phyloP scores from a whole-genome alignment of 129 eudicot species.

The Rutidosis leptorrhynchoides region DNA sequence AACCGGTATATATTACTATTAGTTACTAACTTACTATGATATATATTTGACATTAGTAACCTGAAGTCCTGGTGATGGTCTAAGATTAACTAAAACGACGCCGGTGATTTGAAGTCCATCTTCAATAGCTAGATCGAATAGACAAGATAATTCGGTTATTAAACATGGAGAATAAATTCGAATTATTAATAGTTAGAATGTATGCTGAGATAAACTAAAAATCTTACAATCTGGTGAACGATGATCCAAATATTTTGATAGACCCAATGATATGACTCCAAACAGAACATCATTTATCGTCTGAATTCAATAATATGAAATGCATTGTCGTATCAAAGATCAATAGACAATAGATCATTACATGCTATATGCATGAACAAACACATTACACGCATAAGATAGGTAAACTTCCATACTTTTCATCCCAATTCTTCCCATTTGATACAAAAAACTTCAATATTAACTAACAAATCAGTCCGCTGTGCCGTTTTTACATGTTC shows the following conservation, averaged over 20 bases:
- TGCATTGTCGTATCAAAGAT: not conserved
- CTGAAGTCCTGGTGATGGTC: constrained; percentile 69
- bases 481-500: too few relatives aligned
- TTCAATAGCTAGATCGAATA: constrained; percentile 38
- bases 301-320: constrained; percentile 41
- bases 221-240: constrained; percentile 51
- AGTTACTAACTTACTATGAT: not conserved
- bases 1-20: not conserved
- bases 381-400: not conserved
- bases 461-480: too few relatives aligned
- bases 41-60: constrained; percentile 21
- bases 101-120: constrained; percentile 71
- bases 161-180: not conserved
- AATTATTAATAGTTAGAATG: not conserved
- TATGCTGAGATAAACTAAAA: not conserved
- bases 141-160: not conserved
- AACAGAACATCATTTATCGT: constrained; percentile 83
- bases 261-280: constrained; percentile 71
- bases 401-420: not conserved
- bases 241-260: constrained; percentile 61
- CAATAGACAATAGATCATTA: not conserved
- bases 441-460: too few relatives aligned
- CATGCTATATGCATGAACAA: not conserved
- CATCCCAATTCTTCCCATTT: too few relatives aligned
- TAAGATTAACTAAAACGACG: constrained; percentile 67